A percentile compares a stretch with the other conserved stretches of the same genome.
phyloP scores from a whole-genome alignment of 2,329 filamentous ascomycete species.

The Fusarium sp. region DNA sequence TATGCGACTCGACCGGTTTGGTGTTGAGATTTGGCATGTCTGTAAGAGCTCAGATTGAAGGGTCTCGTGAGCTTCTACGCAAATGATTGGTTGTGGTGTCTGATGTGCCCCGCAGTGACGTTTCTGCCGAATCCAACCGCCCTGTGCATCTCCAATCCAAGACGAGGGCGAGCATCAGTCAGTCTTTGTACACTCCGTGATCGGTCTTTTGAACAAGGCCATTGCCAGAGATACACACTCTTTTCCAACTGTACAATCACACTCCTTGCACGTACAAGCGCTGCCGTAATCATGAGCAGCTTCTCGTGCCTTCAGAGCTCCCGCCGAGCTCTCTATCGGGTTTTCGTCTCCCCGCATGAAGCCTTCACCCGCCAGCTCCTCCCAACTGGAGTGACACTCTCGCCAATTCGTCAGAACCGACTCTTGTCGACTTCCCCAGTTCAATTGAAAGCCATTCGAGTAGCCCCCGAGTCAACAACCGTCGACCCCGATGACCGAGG shows the following conservation, averaged over 20 bases:
- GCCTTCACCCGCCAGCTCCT: conserved; percentile 38
- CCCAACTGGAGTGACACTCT: background rate
- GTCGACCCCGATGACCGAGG: conserved; percentile 32
- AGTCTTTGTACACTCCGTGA: conserved; percentile 16
- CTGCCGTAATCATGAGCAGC: conserved; percentile 49
- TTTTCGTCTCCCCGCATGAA: conserved; percentile 55
- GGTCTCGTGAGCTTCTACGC: conserved; percentile 9
- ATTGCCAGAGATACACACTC: conserved; percentile 21
- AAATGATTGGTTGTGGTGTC: conserved; percentile 29
- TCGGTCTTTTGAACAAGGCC: conserved; percentile 16
- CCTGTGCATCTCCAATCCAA: conserved; percentile 14
- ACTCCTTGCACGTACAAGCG: background rate
- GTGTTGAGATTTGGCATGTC: conserved; percentile 9
- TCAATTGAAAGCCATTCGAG: conserved; percentile 13
- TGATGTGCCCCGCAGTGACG: conserved; percentile 33
- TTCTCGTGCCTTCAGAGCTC: conserved; percentile 55
- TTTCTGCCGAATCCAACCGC: conserved; percentile 41
- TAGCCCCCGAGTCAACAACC: background rate
- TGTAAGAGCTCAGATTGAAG: background rate
- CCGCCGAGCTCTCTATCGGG: conserved; percentile 57
- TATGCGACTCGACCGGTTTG: conserved; percentile 5
- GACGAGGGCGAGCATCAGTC: conserved; percentile 18
- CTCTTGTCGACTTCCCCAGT: conserved; percentile 16
- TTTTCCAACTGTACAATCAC: background rate
- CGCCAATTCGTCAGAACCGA: conserved; percentile 23